Evolutionary conservation across 2,329 filamentous ascomycete genomes (phyloP).

Genomic region (Nannizziopsis barbatae): DNA sequence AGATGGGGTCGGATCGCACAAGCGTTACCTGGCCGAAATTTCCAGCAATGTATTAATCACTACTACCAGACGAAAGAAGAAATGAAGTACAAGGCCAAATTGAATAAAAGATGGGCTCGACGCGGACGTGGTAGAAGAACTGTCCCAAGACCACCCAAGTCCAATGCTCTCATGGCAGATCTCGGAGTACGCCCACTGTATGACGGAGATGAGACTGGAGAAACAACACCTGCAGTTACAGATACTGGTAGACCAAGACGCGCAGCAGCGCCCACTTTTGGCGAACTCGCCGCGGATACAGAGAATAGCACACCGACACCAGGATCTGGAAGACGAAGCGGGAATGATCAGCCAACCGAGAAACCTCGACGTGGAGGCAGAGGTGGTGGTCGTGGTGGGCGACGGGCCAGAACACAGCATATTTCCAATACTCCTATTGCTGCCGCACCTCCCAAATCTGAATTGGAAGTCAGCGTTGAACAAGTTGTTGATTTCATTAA

Average conservation of each 20-base stretch:
- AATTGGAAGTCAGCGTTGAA: constrained; percentile 19
- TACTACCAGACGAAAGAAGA: constrained; percentile 43
- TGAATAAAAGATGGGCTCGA: constrained; percentile 37
- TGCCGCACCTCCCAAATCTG: constrained; percentile 21
- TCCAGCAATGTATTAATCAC: constrained; percentile 40
- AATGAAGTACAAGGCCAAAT: constrained; percentile 41
- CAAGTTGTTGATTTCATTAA: constrained; percentile 16
- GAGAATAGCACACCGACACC: constrained; percentile 25
- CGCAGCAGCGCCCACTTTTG: constrained; percentile 42
- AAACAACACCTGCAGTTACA: constrained; percentile 33
- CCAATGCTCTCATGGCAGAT: constrained; percentile 40
- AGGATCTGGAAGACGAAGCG: constrained; percentile 27
- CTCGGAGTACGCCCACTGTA: constrained; percentile 35
- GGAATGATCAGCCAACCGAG: constrained; percentile 23
- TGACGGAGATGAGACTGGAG: constrained; percentile 35
- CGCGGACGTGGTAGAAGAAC: constrained; percentile 30
- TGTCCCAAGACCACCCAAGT: constrained; percentile 31
- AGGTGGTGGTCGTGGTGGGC: constrained; percentile 29
- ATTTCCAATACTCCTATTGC: constrained; percentile 17
- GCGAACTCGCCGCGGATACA: constrained; percentile 25
- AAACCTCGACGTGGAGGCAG: constrained; percentile 21
- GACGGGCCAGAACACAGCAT: constrained; percentile 27
- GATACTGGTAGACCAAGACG: constrained; percentile 41
- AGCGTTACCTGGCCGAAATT: constrained; percentile 35
- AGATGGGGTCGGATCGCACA: constrained; percentile 44